Evolutionary conservation across 2,329 filamentous ascomycete genomes (phyloP).

Genomic region (Fusarium drepaniforme): DNA sequence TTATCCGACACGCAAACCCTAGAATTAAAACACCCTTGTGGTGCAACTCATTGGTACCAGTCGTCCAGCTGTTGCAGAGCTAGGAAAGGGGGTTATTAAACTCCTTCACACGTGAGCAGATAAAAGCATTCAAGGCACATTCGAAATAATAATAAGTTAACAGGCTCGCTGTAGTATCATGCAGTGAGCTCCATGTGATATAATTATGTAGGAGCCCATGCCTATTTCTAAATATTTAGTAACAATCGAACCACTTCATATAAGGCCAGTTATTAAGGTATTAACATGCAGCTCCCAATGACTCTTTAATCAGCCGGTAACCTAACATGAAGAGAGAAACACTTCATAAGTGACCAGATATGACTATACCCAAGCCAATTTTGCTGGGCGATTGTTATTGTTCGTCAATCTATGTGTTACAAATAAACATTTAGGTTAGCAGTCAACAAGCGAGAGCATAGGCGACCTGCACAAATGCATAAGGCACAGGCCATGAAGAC

Average conservation of each 20-base stretch:
- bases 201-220: fast-evolving
- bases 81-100: not conserved
- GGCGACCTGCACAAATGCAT: not conserved
- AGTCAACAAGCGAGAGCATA: not conserved
- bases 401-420: not conserved
- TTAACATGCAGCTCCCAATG: not conserved
- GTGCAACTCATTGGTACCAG: too few species aligned
- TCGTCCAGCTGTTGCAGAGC: not conserved
- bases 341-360: not conserved
- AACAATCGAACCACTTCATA: too few species aligned
- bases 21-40: too few species aligned
- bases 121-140: not conserved
- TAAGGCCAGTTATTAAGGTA: not conserved
- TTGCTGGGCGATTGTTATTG: not conserved
- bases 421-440: not conserved
- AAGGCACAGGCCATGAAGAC: not conserved
- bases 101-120: not conserved
- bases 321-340: not conserved
- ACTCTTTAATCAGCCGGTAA: not conserved
- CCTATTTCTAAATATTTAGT: not conserved
- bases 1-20: too few species aligned
- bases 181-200: not conserved
- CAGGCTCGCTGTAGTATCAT: fast-evolving
- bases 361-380: not conserved
- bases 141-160: not conserved